Percentiles rank a stretch among this genome's conserved stretches.
These are phyloP conservation scores for Chlamydomonas incerta DNA, from an alignment of 139 green algal species.

Conservation along the genomic window DNA sequence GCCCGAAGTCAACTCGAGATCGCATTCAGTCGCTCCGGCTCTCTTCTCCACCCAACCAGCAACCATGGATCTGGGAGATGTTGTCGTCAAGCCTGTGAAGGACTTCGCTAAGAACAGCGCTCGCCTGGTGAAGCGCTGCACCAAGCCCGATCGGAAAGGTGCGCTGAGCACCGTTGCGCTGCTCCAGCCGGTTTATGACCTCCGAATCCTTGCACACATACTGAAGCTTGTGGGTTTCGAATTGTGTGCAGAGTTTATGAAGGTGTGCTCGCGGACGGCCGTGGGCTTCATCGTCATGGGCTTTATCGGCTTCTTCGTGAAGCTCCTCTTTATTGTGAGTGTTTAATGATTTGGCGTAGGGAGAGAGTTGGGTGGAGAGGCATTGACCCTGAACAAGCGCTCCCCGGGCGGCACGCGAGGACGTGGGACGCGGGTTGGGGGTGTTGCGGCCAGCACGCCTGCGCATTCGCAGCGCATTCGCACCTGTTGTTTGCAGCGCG, in stretches of 20 bases:
- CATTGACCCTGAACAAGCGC: too few relatives aligned
- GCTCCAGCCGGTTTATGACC: background rate
- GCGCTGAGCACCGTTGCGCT: background rate
- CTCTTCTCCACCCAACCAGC: background rate
- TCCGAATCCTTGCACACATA: too few relatives aligned
- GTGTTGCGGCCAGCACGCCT: too few relatives aligned
- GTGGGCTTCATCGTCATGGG: constrained; percentile 95
- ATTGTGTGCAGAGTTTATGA: constrained; percentile 86
- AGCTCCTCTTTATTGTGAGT: constrained; percentile 95
- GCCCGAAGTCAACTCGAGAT: too few relatives aligned
- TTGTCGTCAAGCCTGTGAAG: constrained; percentile 78
- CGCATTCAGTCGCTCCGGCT: too few relatives aligned
- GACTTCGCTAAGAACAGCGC: constrained; percentile 93
- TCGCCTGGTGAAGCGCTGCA: constrained; percentile 93
- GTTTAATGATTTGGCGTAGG: too few relatives aligned
- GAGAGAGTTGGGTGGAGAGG: too few relatives aligned
- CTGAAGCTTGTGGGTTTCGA: too few relatives aligned
- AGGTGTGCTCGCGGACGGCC: constrained; percentile 84
- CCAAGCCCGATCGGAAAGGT: constrained; percentile 95
- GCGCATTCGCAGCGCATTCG: too few relatives aligned
- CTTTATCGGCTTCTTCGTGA: constrained; percentile 99
- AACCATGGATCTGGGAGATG: constrained; percentile 73
- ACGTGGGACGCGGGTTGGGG: too few relatives aligned
- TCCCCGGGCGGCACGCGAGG: too few relatives aligned
- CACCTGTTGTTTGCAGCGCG: too few relatives aligned